Percentiles rank a stretch among this genome's conserved stretches.
phyloP scores from a whole-genome alignment of 2,329 filamentous ascomycete species.

The Rachicladosporium sp. region DNA sequence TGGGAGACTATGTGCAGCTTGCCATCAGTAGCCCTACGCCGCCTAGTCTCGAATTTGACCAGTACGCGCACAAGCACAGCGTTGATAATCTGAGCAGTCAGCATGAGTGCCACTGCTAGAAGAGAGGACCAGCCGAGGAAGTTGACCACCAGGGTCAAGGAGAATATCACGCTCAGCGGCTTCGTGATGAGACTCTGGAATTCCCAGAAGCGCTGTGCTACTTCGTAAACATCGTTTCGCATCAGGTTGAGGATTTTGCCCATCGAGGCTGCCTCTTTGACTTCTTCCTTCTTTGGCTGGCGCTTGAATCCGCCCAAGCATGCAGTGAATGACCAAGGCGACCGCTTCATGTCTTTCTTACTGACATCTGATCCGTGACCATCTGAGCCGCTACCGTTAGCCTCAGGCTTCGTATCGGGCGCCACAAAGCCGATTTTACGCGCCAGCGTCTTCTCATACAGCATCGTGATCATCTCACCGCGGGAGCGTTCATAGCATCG shows the following conservation, averaged over 20 bases:
- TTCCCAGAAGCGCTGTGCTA: constrained; percentile 77
- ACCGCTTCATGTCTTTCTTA: constrained; percentile 4
- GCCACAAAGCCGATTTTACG: constrained; percentile 42
- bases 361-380: constrained; percentile 14
- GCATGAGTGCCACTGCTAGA: constrained; percentile 49
- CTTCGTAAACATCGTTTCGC: constrained; percentile 67
- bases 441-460: constrained; percentile 65
- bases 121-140: constrained; percentile 72
- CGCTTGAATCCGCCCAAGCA: constrained; percentile 7
- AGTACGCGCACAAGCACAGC: constrained; percentile 53
- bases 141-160: constrained; percentile 60
- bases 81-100: constrained; percentile 56
- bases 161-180: constrained; percentile 63
- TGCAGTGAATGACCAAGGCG: not conserved
- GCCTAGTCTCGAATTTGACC: constrained; percentile 55
- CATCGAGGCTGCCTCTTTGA: constrained; percentile 58
- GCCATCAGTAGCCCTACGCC: constrained; percentile 62
- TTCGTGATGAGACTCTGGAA: constrained; percentile 63
- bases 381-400: constrained; percentile 8
- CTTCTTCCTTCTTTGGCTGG: constrained; percentile 17
- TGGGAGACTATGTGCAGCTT: constrained; percentile 72
- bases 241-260: constrained; percentile 86
- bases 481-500: constrained; percentile 72
- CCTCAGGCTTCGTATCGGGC: constrained; percentile 18
- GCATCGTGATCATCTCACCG: constrained; percentile 75